A percentile compares a stretch with the other conserved stretches of the same genome.
Evolutionary conservation across 179 eudicot genomes (phyloP).

Genomic region (Carnegiea gigantea): DNA sequence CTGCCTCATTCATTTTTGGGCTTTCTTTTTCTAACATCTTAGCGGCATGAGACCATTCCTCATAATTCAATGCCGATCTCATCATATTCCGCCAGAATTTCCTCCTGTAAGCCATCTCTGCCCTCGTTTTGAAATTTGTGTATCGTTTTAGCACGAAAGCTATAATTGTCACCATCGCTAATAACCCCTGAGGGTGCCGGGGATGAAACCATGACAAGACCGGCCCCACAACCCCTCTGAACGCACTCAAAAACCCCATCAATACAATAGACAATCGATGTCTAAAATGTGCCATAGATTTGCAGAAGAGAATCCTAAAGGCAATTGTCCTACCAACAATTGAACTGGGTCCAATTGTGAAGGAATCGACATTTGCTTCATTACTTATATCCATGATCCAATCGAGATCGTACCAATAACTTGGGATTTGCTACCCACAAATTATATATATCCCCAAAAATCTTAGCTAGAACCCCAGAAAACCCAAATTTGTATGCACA

Average conservation of each 20-base stretch:
- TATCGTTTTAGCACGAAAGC: conserved; percentile 74
- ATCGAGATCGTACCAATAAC: conserved; percentile 12
- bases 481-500: not conserved
- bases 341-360: conserved; percentile 77
- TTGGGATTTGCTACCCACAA: not conserved
- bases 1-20: conserved; percentile 62
- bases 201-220: conserved; percentile 85
- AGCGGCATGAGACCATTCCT: conserved; percentile 96
- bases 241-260: conserved; percentile 29
- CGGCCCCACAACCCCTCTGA: conserved; percentile 42
- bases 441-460: conserved; percentile 13
- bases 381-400: conserved; percentile 72
- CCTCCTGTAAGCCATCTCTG: conserved; percentile 79
- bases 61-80: conserved; percentile 71
- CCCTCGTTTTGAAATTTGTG: conserved; percentile 70
- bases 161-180: conserved; percentile 65
- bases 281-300: conserved; percentile 72
- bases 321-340: conserved; percentile 84
- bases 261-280: conserved; percentile 39
- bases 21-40: conserved; percentile 81
- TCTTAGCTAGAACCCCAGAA: conserved; percentile 7
- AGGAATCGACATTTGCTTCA: conserved; percentile 66
- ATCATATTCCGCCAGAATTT: conserved; percentile 96
- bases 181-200: conserved; percentile 83
- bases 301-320: conserved; percentile 71